These are phyloP conservation scores for Xylariomycetidae sp. DNA, from an alignment of 2,329 filamentous ascomycete species.

Conservation along the genomic window DNA sequence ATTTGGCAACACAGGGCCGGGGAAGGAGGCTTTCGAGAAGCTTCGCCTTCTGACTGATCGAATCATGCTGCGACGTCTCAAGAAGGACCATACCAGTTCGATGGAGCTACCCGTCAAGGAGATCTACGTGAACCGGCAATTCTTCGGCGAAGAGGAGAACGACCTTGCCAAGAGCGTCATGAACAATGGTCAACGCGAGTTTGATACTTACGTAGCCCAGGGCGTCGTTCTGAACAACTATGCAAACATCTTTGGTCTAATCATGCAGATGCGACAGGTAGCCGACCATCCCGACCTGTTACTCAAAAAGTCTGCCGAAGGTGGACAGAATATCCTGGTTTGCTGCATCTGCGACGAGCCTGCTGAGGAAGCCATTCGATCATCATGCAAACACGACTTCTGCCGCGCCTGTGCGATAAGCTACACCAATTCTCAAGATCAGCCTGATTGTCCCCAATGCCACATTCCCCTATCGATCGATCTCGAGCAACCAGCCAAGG, in stretches of 20 bases:
- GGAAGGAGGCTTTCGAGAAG: slow-evolving; percentile 70
- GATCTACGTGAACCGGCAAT: slow-evolving; percentile 86
- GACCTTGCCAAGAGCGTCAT: slow-evolving; percentile 96
- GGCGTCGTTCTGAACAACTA: slow-evolving; percentile 96
- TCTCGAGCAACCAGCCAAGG: slow-evolving; percentile 90
- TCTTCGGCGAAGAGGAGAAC: slow-evolving; percentile 93
- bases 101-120: slow-evolving; percentile 98
- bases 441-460: slow-evolving; percentile 80
- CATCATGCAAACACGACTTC: slow-evolving; percentile 89
- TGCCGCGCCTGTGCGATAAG: slow-evolving; percentile 76
- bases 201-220: slow-evolving; percentile 91
- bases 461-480: slow-evolving; percentile 89
- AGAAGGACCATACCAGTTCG: slow-evolving; percentile 85
- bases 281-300: slow-evolving; percentile 95
- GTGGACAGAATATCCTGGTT: slow-evolving; percentile 83
- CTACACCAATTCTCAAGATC: slow-evolving; percentile 74
- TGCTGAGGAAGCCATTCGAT: slow-evolving; percentile 89
- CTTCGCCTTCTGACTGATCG: slow-evolving; percentile 83
- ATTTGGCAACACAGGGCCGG: slow-evolving; percentile 56
- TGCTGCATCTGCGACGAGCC: slow-evolving; percentile 96
- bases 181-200: slow-evolving; percentile 81
- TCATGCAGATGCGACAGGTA: slow-evolving; percentile 99
- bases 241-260: slow-evolving; percentile 96
- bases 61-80: slow-evolving; percentile 93
- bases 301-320: slow-evolving; percentile 78